Percentiles rank a stretch among this genome's conserved stretches.
Conservation (phyloP, 2,329 filamentous ascomycete genomes). For the Hortaea sp. region DNA sequence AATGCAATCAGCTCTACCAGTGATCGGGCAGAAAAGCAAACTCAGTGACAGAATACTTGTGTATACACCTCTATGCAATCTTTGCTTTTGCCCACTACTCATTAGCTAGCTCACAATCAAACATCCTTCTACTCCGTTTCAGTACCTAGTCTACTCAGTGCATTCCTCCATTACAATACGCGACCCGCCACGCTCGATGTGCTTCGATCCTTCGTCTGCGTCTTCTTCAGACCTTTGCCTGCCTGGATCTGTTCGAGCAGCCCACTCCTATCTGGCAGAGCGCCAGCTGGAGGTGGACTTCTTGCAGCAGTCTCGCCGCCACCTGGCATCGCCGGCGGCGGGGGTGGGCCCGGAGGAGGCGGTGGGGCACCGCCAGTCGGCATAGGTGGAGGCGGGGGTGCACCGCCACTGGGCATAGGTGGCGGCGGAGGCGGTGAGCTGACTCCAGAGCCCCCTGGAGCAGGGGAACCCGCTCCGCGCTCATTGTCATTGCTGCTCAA, state of each 20-base stretch:
- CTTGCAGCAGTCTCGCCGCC: constrained; percentile 10
- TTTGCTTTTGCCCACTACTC: not conserved
- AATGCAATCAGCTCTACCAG: no score
- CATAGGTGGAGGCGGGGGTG: constrained; percentile 37
- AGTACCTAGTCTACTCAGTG: not conserved
- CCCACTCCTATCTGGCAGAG: constrained; percentile 35
- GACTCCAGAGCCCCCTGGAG: constrained; percentile 19
- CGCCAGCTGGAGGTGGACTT: constrained; percentile 31
- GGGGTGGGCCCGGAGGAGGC: constrained; percentile 41
- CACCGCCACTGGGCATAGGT: constrained; percentile 17
- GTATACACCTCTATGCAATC: not conserved
- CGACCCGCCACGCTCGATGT: constrained; percentile 61
- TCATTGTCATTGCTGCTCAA: constrained; percentile 67
- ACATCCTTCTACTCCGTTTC: not conserved
- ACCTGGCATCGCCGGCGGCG: constrained; percentile 16
- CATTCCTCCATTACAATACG: constrained; percentile 38
- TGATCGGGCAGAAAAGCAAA: not conserved
- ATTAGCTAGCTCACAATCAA: not conserved
- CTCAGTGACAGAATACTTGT: not conserved
- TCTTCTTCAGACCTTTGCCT: constrained; percentile 74
- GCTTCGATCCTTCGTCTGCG: constrained; percentile 81
- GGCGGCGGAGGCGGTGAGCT: constrained; percentile 22
- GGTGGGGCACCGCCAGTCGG: constrained; percentile 26
- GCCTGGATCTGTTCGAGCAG: constrained; percentile 75
- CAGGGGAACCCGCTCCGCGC: constrained; percentile 29